Percentiles rank a stretch among this genome's conserved stretches.
phyloP scores from a whole-genome alignment of 2,329 filamentous ascomycete species.

The Epichloe brachyelytri region DNA sequence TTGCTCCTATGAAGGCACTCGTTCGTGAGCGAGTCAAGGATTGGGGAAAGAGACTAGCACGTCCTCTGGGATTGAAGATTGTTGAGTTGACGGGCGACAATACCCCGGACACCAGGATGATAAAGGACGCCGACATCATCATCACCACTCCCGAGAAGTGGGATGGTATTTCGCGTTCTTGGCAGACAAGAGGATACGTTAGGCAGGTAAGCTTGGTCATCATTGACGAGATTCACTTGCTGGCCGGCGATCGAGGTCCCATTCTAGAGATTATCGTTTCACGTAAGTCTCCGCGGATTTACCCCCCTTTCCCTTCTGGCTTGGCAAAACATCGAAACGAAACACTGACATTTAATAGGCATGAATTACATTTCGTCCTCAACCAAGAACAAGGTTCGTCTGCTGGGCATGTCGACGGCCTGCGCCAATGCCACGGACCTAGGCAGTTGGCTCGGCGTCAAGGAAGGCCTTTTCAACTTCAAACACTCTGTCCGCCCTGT shows the following conservation, averaged over 20 bases:
- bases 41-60: slow-evolving; percentile 72
- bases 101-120: slow-evolving; percentile 90
- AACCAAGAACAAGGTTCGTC: slow-evolving; percentile 73
- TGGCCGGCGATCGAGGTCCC: slow-evolving; percentile 92
- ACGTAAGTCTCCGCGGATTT: slow-evolving; percentile 25
- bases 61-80: slow-evolving; percentile 73
- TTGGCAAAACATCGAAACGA: too few relatives aligned
- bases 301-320: too few relatives aligned
- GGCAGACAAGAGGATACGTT: slow-evolving; percentile 96
- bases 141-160: slow-evolving; percentile 99
- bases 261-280: slow-evolving; percentile 95
- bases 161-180: slow-evolving; percentile 98
- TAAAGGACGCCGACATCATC: slow-evolving; percentile 92
- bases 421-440: slow-evolving; percentile 92
- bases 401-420: slow-evolving; percentile 98
- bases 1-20: slow-evolving; percentile 97
- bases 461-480: slow-evolving; percentile 93
- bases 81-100: slow-evolving; percentile 96
- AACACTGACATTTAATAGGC: slow-evolving; percentile 24
- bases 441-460: slow-evolving; percentile 93
- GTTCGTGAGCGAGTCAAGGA: slow-evolving; percentile 94
- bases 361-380: slow-evolving; percentile 99
- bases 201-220: slow-evolving; percentile 91
- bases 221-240: slow-evolving; percentile 93
- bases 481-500: slow-evolving; percentile 93